Evolutionary conservation across 2,329 filamentous ascomycete species (phyloP).

Genomic region (Westerdykella ornata): DNA sequence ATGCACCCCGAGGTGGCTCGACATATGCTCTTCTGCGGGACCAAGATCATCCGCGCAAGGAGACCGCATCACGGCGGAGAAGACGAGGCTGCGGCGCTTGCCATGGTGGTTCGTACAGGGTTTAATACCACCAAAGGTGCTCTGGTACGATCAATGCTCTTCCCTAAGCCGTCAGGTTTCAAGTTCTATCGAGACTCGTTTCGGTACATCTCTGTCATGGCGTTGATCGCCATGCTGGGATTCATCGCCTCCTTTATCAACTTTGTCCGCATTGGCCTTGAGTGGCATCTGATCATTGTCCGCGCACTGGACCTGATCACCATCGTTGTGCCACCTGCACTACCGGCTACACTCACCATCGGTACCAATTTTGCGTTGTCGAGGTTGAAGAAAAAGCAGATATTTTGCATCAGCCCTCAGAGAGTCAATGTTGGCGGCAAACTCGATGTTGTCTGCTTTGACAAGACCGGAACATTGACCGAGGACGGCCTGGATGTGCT

Average conservation of each 20-base stretch:
- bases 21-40: constrained; percentile 90
- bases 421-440: constrained; percentile 95
- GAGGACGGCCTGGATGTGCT: constrained; percentile 94
- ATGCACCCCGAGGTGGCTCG: constrained; percentile 76
- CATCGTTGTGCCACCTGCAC: constrained; percentile 89
- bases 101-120: constrained; percentile 86
- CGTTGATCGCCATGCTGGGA: constrained; percentile 71
- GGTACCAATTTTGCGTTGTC: constrained; percentile 91
- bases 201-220: constrained; percentile 97
- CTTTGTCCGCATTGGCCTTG: constrained; percentile 75
- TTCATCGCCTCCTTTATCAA: constrained; percentile 91
- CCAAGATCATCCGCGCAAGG: constrained; percentile 86
- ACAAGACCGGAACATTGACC: constrained; percentile 97
- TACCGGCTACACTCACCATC: constrained; percentile 92
- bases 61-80: constrained; percentile 81
- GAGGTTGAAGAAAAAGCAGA: constrained; percentile 78
- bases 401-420: constrained; percentile 97
- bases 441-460: constrained; percentile 92
- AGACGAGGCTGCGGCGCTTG: constrained; percentile 83
- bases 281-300: constrained; percentile 86
- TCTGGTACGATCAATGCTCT: constrained; percentile 93
- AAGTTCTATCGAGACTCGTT: constrained; percentile 98
- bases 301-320: constrained; percentile 92
- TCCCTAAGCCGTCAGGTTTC: constrained; percentile 96
- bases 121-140: constrained; percentile 98